Evolutionary conservation across 495 filamentous ascomycete species (phyloP).

Genomic region (Darksidea phi): DNA sequence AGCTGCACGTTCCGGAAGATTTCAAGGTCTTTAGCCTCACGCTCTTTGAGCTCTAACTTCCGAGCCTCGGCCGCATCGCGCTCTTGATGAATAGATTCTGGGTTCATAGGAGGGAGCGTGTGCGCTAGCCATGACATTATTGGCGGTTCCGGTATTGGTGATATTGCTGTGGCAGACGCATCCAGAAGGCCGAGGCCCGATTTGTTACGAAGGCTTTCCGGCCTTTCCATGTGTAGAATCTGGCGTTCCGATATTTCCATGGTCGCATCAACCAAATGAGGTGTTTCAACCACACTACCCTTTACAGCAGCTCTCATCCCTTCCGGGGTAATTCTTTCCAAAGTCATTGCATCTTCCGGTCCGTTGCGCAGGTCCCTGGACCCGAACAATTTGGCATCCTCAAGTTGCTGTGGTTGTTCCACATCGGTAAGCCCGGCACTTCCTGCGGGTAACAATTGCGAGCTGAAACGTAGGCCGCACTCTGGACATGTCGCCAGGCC

Average conservation of each 20-base stretch:
- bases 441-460: neutral
- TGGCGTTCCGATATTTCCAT: too few relatives aligned
- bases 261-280: too few relatives aligned
- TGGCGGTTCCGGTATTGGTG: neutral
- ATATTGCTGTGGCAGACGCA: neutral
- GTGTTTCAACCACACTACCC: too few relatives aligned
- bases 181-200: neutral
- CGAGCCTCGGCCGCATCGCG: neutral
- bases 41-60: neutral
- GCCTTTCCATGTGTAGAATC: too few relatives aligned
- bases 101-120: neutral
- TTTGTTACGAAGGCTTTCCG: too few relatives aligned
- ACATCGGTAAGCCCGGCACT: neutral
- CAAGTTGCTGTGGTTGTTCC: neutral
- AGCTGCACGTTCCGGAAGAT: conserved; percentile 6
- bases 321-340: too few relatives aligned
- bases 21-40: neutral
- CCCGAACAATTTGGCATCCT: neutral
- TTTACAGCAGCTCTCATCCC: too few relatives aligned
- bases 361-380: too few relatives aligned
- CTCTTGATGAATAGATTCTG: neutral
- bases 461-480: neutral
- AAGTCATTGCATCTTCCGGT: too few relatives aligned
- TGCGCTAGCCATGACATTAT: conserved; percentile 11
- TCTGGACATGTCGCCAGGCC: neutral